phyloP scores from a whole-genome alignment of 495 filamentous ascomycete species.

The Penicillium odoratum region DNA sequence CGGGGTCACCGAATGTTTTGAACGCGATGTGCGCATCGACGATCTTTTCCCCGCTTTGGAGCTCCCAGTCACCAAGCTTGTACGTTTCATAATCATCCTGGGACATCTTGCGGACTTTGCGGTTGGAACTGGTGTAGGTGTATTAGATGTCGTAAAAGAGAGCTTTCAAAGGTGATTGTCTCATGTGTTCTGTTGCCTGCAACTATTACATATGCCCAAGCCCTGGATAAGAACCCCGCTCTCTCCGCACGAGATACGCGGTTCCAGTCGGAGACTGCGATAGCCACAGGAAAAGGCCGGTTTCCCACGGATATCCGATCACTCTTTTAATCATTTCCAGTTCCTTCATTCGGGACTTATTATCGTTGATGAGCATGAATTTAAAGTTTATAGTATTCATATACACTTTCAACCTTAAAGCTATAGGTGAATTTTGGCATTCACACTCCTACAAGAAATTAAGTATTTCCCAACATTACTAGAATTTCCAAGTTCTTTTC shows the following conservation, averaged over 20 bases:
- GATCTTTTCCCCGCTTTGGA: constrained; percentile 59
- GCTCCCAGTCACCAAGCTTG: constrained; percentile 61
- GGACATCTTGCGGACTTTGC: constrained; percentile 25
- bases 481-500: too few species aligned
- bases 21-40: constrained; percentile 63
- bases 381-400: too few species aligned
- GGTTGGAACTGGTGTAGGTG: too few species aligned
- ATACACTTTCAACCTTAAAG: too few species aligned
- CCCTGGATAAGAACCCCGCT: constrained; percentile 23
- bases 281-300: not conserved
- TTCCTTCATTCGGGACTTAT: not conserved
- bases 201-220: not conserved
- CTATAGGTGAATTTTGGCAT: too few species aligned
- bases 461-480: too few species aligned
- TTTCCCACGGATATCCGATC: not conserved
- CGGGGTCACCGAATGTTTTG: constrained; percentile 66
- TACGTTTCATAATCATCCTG: constrained; percentile 48
- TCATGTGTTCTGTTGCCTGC: not conserved
- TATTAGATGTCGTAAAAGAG: too few species aligned
- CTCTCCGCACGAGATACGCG: constrained; percentile 18
- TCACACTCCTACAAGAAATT: too few species aligned
- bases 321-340: not conserved
- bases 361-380: too few species aligned
- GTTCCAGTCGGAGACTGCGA: constrained; percentile 10
- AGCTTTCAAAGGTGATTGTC: not conserved